A percentile compares a stretch with the other conserved stretches of the same genome.
phyloP scores from a whole-genome alignment of 345 rosid species.

The Gossypium herbaceum region DNA sequence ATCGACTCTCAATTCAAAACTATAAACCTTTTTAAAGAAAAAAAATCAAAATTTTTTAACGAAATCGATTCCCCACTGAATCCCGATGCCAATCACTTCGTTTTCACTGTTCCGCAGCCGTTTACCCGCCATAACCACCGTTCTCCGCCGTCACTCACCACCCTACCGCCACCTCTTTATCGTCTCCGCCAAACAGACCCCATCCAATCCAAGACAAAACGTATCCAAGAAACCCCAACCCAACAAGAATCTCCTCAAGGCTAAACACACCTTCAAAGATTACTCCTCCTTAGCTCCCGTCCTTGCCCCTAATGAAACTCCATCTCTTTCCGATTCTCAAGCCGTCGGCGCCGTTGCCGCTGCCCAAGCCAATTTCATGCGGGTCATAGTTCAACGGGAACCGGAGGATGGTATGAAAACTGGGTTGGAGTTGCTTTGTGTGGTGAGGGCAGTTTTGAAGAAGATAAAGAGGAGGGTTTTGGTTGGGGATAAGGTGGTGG shows the following conservation, averaged over 20 bases:
- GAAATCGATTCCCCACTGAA: neutral
- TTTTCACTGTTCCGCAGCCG: slow-evolving; percentile 45
- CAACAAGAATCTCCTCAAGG: slow-evolving; percentile 61
- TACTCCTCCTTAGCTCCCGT: slow-evolving; percentile 65
- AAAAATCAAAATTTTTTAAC: neutral
- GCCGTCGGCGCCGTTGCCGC: slow-evolving; percentile 81
- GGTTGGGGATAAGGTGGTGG: slow-evolving; percentile 89
- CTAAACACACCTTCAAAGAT: slow-evolving; percentile 54
- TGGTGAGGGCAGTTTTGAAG: slow-evolving; percentile 83
- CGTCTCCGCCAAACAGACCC: slow-evolving; percentile 39
- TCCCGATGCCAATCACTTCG: slow-evolving; percentile 44
- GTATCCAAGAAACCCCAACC: slow-evolving; percentile 49
- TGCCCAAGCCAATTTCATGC: slow-evolving; percentile 98
- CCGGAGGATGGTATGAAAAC: slow-evolving; percentile 14
- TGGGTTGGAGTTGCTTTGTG: slow-evolving; percentile 80
- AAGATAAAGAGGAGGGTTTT: slow-evolving; percentile 86
- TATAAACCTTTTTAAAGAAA: too few relatives aligned
- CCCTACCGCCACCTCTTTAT: slow-evolving; percentile 26
- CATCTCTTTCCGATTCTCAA: slow-evolving; percentile 64
- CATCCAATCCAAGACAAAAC: slow-evolving; percentile 23
- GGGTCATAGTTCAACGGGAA: slow-evolving; percentile 54
- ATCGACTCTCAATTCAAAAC: neutral
- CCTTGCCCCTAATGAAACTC: slow-evolving; percentile 48
- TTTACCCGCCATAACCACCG: slow-evolving; percentile 21
- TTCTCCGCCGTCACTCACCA: slow-evolving; percentile 39